Percentiles rank a stretch among this genome's conserved stretches.
Evolutionary conservation across 2,329 filamentous ascomycete genomes (phyloP).

Genomic region (Triangularia verruculosa): DNA sequence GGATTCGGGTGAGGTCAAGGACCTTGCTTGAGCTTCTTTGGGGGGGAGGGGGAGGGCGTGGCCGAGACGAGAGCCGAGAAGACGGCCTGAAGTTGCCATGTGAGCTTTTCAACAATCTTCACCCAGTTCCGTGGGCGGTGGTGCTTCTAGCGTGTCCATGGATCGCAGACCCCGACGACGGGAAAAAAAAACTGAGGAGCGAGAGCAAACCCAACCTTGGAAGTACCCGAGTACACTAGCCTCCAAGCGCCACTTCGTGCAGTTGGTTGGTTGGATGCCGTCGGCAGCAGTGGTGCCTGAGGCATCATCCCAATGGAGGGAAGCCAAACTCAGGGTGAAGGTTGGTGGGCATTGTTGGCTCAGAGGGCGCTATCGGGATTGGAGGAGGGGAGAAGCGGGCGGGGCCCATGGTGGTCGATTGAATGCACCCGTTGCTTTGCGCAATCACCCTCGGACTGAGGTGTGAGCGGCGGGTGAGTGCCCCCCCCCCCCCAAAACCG

Average conservation of each 20-base stretch:
- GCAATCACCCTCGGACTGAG: slow-evolving; percentile 1
- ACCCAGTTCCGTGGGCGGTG: neutral
- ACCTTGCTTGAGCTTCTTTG: neutral
- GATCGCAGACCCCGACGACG: neutral
- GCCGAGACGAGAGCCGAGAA: neutral
- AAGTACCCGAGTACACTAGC: neutral
- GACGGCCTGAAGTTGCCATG: neutral
- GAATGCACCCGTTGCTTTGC: slow-evolving; percentile 1
- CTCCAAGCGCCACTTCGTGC: neutral
- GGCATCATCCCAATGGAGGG: neutral
- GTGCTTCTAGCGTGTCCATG: neutral
- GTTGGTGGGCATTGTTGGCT: neutral
- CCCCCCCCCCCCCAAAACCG: too few relatives aligned
- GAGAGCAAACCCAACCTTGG: neutral
- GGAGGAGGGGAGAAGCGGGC: neutral
- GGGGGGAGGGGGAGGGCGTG: neutral
- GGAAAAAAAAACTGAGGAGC: neutral
- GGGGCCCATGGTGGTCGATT: neutral
- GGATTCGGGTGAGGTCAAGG: slow-evolving; percentile 3
- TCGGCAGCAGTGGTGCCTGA: neutral
- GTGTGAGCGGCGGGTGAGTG: neutral
- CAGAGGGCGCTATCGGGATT: neutral
- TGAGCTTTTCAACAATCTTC: neutral
- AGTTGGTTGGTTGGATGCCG: neutral
- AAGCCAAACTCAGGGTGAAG: neutral